These are phyloP conservation scores for Umbelopsis sp. DNA, from an alignment of 192 early-diverging fungal genomes.

Conservation along the genomic window DNA sequence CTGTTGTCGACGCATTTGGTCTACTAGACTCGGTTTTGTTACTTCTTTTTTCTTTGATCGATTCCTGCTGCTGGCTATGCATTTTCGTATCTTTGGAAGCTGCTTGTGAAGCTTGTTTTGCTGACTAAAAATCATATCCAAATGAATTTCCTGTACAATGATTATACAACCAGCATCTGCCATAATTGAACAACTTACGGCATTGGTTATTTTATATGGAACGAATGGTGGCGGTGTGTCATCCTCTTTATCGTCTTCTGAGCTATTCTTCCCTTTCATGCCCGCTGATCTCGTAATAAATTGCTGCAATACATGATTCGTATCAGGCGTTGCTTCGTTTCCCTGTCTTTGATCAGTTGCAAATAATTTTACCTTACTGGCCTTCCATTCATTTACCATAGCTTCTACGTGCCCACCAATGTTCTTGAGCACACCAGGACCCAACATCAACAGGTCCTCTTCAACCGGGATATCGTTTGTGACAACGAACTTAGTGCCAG, in stretches of 20 bases:
- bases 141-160: too few relatives aligned
- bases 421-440: constrained; percentile 25
- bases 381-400: constrained; percentile 38
- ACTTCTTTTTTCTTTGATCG: background rate
- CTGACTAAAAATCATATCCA: too few relatives aligned
- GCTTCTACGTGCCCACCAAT: constrained; percentile 38
- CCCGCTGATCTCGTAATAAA: constrained; percentile 18
- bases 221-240: constrained; percentile 37
- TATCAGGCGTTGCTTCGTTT: background rate
- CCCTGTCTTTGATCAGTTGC: background rate
- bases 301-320: background rate
- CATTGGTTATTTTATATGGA: constrained; percentile 25
- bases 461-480: constrained; percentile 26
- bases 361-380: constrained; percentile 21
- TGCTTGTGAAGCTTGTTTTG: too few relatives aligned
- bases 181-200: background rate
- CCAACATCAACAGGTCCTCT: constrained; percentile 32
- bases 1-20: background rate
- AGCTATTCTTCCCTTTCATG: constrained; percentile 2
- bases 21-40: background rate
- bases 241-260: background rate
- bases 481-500: constrained; percentile 36
- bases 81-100: too few relatives aligned
- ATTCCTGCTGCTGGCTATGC: too few relatives aligned
- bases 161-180: background rate